Evolutionary conservation across 2,329 filamentous ascomycete species (phyloP).

Genomic region (Bipolaris sorokiniana): DNA sequence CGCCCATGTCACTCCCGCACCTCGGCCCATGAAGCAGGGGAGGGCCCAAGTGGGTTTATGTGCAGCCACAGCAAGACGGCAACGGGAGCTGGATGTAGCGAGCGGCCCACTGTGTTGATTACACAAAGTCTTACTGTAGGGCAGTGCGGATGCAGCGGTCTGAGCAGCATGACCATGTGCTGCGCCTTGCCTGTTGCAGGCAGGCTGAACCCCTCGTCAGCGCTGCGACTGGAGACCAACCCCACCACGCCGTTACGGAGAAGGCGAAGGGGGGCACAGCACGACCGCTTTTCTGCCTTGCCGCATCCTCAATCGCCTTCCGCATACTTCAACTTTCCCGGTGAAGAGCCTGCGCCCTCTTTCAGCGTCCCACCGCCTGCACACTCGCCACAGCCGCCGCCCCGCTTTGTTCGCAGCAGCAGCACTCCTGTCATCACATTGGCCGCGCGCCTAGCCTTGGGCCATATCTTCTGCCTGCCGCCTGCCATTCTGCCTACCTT

Average conservation of each 20-base stretch:
- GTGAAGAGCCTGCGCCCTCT: conserved; percentile 24
- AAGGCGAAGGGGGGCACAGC: conserved; percentile 23
- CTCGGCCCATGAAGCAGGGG: too few relatives aligned
- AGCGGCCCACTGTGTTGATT: conserved; percentile 6
- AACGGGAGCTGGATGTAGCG: not conserved
- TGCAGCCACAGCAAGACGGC: not conserved
- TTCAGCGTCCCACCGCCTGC: conserved; percentile 16
- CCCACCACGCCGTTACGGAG: conserved; percentile 22
- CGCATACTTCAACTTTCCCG: conserved; percentile 16
- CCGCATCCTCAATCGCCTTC: conserved; percentile 23
- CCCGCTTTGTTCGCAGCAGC: conserved; percentile 23
- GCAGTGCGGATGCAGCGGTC: conserved; percentile 27
- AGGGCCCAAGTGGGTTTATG: too few relatives aligned
- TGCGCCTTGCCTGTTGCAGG: conserved; percentile 14
- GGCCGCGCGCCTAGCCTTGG: conserved; percentile 40
- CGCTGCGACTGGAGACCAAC: conserved; percentile 20
- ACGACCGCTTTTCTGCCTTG: conserved; percentile 29
- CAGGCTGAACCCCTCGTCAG: conserved; percentile 16
- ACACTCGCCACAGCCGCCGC: conserved; percentile 29
- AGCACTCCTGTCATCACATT: conserved; percentile 30
- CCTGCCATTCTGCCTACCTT: conserved; percentile 13
- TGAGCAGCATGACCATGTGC: conserved; percentile 15
- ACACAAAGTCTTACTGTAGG: not conserved
- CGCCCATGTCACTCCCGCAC: not conserved
- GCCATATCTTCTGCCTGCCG: conserved; percentile 30